Conservation (phyloP, 2,329 filamentous ascomycete species). For the Pseudomassariella vexata region DNA sequence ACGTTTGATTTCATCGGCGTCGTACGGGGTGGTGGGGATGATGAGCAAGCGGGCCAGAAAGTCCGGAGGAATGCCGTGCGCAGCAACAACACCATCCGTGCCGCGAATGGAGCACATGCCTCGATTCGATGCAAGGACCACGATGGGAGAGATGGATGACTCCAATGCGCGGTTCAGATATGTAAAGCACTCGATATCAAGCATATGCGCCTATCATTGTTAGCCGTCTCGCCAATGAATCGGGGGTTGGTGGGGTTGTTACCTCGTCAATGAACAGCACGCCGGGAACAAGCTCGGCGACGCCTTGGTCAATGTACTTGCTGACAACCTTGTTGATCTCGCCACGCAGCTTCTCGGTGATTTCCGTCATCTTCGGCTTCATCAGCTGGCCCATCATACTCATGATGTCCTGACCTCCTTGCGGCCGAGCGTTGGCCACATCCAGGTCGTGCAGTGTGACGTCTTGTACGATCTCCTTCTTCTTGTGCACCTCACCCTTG, state of each 20-base stretch:
- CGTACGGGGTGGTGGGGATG: conserved; percentile 88
- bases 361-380: conserved; percentile 99
- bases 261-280: conserved; percentile 99
- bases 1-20: conserved; percentile 80
- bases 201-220: conserved; percentile 80
- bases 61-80: conserved; percentile 91
- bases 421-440: conserved; percentile 88
- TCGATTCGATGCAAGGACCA: conserved; percentile 94
- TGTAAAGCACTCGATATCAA: conserved; percentile 98
- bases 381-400: conserved; percentile 99
- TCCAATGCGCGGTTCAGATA: conserved; percentile 98
- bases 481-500: conserved; percentile 99
- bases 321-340: conserved; percentile 99
- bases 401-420: conserved; percentile 99
- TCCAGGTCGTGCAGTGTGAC: conserved; percentile 96
- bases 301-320: conserved; percentile 97
- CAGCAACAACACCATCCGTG: conserved; percentile 73
- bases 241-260: conserved; percentile 22
- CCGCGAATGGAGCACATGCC: conserved; percentile 91
- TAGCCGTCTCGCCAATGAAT: conserved; percentile 6
- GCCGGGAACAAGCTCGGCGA: conserved; percentile 95
- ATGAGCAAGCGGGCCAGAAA: conserved; percentile 92
- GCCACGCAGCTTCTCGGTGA: conserved; percentile 89
- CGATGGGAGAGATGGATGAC: conserved; percentile 89
- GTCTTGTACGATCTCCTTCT: conserved; percentile 97